Evolutionary conservation across 352 stramenopile genomes (phyloP), one percentile per base, ranked within the genome.

Genomic region (Globisporangium splendens): DNA sequence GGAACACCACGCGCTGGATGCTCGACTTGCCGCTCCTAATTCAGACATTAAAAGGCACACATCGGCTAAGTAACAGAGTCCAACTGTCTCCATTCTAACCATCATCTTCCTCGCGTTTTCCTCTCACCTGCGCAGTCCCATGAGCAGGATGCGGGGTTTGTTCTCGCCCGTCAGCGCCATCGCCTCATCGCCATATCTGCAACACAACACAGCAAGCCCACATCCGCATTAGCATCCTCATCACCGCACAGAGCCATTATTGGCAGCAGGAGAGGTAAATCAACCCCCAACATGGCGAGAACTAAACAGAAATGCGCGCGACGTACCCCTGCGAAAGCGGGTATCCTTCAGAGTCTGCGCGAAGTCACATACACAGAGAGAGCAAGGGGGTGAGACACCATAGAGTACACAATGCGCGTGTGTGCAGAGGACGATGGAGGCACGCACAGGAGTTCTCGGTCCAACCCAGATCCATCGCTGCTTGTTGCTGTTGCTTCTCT

Each of bases 1-100:
- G 90, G 83, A 99, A 99, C 41, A 99, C 95, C 56, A 99, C 97
- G 61, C 93, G 91, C 68, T 99, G 86, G 62, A 93, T 93, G 47
- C 81, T 94, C 24, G 84, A 93, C 65, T 95, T 95, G 71, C 86
- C 86, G 61, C 86, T 93, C 66, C 81, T 91, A 54, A 18, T 12
- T 31, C 28, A 46, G 44, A 12, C 21, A 57, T 38, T 28, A 2
- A 48, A 52, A 1, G 18, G n/a, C 35, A 20, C 24, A 5, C 24
- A 41, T 21, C 24, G 12, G 21, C 6, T 38, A 12, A 48, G 14
- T 51, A 39, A n/a, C 15, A 21, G 18, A 57, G 14, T 15, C 42
- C 5, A 58, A 17, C 3, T 43, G 2, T 43, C 14, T 12, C 38
- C 38, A 43, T 43, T 1, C 10, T 17, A 11, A 43, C 11, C 10